phyloP scores from a whole-genome alignment of 805 yeast genomes.

The Yarrowia deformans region DNA sequence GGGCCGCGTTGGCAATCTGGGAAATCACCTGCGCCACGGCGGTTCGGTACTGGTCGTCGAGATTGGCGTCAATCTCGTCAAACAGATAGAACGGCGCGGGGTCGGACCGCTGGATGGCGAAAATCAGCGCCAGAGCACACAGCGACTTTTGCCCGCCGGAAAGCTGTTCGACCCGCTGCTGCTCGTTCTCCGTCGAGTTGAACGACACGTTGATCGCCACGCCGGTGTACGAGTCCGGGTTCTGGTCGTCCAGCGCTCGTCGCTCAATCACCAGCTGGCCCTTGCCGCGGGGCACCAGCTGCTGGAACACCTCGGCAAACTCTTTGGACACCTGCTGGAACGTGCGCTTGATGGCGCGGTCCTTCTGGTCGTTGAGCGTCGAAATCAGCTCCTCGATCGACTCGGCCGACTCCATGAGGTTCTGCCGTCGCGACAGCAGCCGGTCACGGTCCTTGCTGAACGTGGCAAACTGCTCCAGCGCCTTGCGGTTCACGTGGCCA shows the following conservation, averaged over 20 bases:
- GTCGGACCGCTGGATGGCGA: conserved; percentile 93
- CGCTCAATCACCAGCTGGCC: conserved; percentile 76
- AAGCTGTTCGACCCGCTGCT: conserved; percentile 84
- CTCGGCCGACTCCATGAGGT: conserved; percentile 70
- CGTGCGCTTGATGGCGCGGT: conserved; percentile 79
- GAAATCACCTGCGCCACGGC: conserved; percentile 82
- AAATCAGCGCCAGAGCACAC: conserved; percentile 92
- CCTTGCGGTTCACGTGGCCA: conserved; percentile 85
- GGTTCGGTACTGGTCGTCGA: conserved; percentile 89
- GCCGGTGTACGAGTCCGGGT: conserved; percentile 62
- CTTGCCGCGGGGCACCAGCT: conserved; percentile 80
- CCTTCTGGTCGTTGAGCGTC: conserved; percentile 77
- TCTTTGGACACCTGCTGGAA: conserved; percentile 77
- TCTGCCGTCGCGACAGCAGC: conserved; percentile 67
- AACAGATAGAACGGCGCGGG: conserved; percentile 97
- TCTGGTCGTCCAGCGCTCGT: conserved; percentile 43
- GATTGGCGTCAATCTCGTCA: conserved; percentile 96
- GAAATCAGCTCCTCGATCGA: conserved; percentile 76
- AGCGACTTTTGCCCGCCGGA: conserved; percentile 97
- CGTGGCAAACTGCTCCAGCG: conserved; percentile 79
- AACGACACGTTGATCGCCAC: conserved; percentile 88
- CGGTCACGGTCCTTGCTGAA: conserved; percentile 77
- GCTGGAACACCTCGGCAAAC: conserved; percentile 76
- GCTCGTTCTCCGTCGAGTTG: conserved; percentile 85
- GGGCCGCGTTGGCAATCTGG: conserved; percentile 58